Evolutionary conservation across 441 rosid species (phyloP), one percentile per base, ranked within the genome.

Genomic region (Bruguiera hainesii): DNA sequence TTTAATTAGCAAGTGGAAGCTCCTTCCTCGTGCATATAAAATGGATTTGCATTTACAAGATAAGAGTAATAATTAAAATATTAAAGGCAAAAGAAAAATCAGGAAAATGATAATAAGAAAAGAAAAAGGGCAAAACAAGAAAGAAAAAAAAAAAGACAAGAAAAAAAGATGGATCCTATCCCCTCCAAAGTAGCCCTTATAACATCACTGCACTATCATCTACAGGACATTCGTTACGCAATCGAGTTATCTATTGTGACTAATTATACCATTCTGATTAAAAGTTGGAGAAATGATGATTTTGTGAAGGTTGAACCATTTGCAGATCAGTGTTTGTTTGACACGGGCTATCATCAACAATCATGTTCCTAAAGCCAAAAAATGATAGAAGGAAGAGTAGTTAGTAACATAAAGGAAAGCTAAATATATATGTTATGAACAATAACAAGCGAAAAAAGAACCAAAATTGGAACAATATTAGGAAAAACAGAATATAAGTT

Each of bases 311-410:
- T 70, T 91, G 99, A 80, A 88, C 80, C 81, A 88, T 88, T 66
- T 85, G 98, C 76, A 91, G 65, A 64, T 89, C 96, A 25, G 88
- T 76, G 3, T 87, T 75, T 49, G 87, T 88, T 73, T 94, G 98
- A 82, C 94, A 85, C n/a, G 98, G 83, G 60, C 84, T 83, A 21
- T 94, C 98, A 13, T 89, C 97, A 51, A 85, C 77, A 28, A 91
- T 77, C 83, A 88, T 49, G 7, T 49, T 63, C 85, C 92, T 94
- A 55, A 26, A 39, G 18, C 21, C 7, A 20, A 49, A 18, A 31
- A 55, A 10, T 1, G 6, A 0, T 8, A 35, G 15, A 60, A 30
- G 23, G 16, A 30, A 42, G 5, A 11, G 11, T 55, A 55, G 15
- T 42, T 13, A 42, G 16, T 55, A 42, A 42, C 3, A 42, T 42